Evolutionary conservation across 1,284 basidiomycete species (phyloP), one percentile per base, ranked within the genome.

Genomic region (Boletellus deceptivus): DNA sequence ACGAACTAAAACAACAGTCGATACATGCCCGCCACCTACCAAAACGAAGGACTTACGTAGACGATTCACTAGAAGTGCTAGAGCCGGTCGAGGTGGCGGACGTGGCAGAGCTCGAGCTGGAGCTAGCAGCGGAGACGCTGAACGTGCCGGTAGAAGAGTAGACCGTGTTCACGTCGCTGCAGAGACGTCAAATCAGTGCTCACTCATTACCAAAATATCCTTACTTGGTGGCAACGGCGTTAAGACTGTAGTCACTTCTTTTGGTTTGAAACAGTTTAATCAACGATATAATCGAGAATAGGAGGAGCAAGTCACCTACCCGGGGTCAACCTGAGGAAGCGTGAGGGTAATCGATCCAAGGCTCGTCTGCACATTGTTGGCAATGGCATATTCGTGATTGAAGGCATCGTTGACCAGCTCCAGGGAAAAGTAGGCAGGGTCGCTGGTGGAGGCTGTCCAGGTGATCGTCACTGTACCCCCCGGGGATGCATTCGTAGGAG

Each of bases 341-440:
- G 53, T 46, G 20, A 88, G 38, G 0, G 68, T 72, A 3, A 79
- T 0, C 4, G 61, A 43, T 6, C 72, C 70, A 0, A 25, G 25
- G 3, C 25, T 50, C 13, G 1, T 67, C 45, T 1, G 78, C 72
- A 89, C 69, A 55, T 80, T 84, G 72, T 81, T 86, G 13, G 74
- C 78, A 50, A 89, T 72, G 38, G 78, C 84, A 45, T 78, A 78
- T 10, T 31, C 9, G 11, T 11, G 11, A 5, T 31, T 10, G 29
- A 31, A 31, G 6, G 25, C 1, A 41, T 18, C 0, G 56, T n/a
- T 83, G 46, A 59, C 49, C 45, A 87, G 65, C 57, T 75, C 70
- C 11, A 79, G 25, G 14, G 68, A 58, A 58, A 75, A 75, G 9
- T 44, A 48, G 4, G 50, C 52, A 52, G 78, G 70, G 59, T 86